These are phyloP conservation scores for Panus rudis DNA, from an alignment of 768 basidiomycete genomes.

Conservation along the genomic window DNA sequence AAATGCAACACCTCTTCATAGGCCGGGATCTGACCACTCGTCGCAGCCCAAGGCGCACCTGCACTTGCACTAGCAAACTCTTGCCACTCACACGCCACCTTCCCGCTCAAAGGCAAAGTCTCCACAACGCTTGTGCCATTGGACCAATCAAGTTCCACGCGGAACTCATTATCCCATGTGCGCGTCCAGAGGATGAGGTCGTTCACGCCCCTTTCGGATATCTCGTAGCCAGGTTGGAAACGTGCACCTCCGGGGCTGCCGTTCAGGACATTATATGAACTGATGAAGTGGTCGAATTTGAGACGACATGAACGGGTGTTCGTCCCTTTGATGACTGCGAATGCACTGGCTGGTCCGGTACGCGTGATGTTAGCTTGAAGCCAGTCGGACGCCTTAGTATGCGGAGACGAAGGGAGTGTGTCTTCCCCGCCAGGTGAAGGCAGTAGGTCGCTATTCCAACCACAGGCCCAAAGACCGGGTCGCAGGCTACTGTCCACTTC, in stretches of 20 bases:
- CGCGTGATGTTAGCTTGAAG: slow-evolving; percentile 36
- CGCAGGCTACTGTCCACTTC: slow-evolving; percentile 13
- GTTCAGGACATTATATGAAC: slow-evolving; percentile 33
- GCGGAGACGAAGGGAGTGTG: neutral
- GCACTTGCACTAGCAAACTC: slow-evolving; percentile 55
- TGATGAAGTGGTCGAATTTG: slow-evolving; percentile 46
- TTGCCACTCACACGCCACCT: slow-evolving; percentile 58
- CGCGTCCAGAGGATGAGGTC: slow-evolving; percentile 55
- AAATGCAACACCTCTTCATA: slow-evolving; percentile 59
- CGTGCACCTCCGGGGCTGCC: slow-evolving; percentile 20
- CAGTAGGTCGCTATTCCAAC: slow-evolving; percentile 36
- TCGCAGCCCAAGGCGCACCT: slow-evolving; percentile 26
- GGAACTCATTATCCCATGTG: slow-evolving; percentile 46
- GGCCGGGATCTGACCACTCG: slow-evolving; percentile 51
- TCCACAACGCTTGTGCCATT: slow-evolving; percentile 10
- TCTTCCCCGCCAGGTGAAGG: slow-evolving; percentile 32
- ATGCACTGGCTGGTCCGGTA: slow-evolving; percentile 37
- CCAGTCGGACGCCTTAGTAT: slow-evolving; percentile 25
- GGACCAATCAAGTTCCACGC: slow-evolving; percentile 47
- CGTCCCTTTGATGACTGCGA: slow-evolving; percentile 41
- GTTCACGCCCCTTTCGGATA: slow-evolving; percentile 29
- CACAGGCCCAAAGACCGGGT: slow-evolving; percentile 39
- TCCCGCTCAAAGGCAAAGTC: slow-evolving; percentile 26
- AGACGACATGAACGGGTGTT: slow-evolving; percentile 63
- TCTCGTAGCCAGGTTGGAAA: slow-evolving; percentile 37